Base-by-base conservation (phyloP, 2,329 filamentous ascomycete genomes). In the Fusarium pilosicola region DNA sequence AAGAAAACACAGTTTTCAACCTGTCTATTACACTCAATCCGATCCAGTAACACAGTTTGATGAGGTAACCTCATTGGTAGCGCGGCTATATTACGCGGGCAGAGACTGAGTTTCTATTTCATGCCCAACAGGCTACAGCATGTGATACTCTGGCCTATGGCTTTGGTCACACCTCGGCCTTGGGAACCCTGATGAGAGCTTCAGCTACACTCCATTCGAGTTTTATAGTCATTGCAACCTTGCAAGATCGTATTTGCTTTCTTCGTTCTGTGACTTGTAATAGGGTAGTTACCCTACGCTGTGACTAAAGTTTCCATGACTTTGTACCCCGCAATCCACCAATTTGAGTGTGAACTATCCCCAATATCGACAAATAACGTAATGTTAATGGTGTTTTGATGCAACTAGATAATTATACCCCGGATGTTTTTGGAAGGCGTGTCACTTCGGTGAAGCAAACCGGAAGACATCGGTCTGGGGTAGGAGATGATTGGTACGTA, bases 391-490 rank as follows among this genome's bases (percentile, higher is more conserved):
- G 42, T 34, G 52, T 41, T 46, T 70, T 61, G 49, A 72, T 36
- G 60, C 51, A 70, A 55, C 69, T 70, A 55, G 67, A 66, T 71
- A 46, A 70, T 49, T 10, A 15, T 66, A 41, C 38, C 54, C 20
- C 39, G 49, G 44, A 56, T 71, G 70, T 62, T 73, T 49, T 71
- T 71, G 62, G 68, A 71, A 62, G 68, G 68, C 68, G 68, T 71
- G 41, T 54, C 22, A 24, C 32, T 67, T 71, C 68, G 68, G 67
- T 34, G 41, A 36, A 48, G 36, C 22, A 36, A 5, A 62, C 61
- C 70, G 70, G 61, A 39, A 74, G 45, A 52, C 54, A 57, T 71
- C 70, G 70, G 63, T 68, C 42, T 73, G 69, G 60, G 54, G 62
- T 49, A 60, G 1, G 11, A 32, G 9, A 15, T 58, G 32, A 64